Percentiles rank a stretch among this genome's conserved stretches.
These are phyloP conservation scores for Parathielavia appendiculata DNA, from an alignment of 495 filamentous ascomycete genomes.

Conservation along the genomic window DNA sequence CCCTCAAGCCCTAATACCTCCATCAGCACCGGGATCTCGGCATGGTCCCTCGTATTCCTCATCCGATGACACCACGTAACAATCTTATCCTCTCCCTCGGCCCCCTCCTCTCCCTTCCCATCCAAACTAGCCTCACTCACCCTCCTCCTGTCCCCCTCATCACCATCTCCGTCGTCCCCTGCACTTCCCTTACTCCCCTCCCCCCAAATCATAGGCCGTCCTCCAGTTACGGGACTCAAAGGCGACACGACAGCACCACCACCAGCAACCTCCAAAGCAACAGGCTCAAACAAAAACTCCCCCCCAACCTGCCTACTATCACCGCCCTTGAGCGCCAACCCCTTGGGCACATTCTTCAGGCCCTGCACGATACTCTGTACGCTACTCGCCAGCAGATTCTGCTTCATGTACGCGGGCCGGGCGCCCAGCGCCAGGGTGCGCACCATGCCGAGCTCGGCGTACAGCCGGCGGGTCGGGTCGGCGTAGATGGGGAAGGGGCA, in stretches of 20 bases:
- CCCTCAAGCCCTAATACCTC: conserved; percentile 57
- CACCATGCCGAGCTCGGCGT: conserved; percentile 67
- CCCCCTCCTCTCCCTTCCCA: conserved; percentile 23
- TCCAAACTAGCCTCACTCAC: conserved; percentile 25
- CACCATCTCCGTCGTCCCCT: background rate
- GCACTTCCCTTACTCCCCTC: background rate
- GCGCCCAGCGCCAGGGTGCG: conserved; percentile 56
- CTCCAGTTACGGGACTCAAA: conserved; percentile 22
- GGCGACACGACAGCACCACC: conserved; percentile 27
- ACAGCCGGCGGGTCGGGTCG: conserved; percentile 66
- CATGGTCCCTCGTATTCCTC: conserved; percentile 72
- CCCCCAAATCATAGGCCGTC: conserved; percentile 2
- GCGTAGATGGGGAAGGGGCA: conserved; percentile 80
- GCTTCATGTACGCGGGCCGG: conserved; percentile 62
- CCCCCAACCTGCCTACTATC: conserved; percentile 70
- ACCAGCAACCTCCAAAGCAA: background rate
- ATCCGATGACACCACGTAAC: conserved; percentile 83
- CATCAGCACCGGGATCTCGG: conserved; percentile 59
- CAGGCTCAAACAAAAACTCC: conserved; percentile 72
- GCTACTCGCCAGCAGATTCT: conserved; percentile 41
- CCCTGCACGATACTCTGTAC: conserved; percentile 52
- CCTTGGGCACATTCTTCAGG: conserved; percentile 47
- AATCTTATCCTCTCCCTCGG: conserved; percentile 44
- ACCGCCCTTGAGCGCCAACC: conserved; percentile 59
- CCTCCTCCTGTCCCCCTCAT: conserved; percentile 3